A percentile compares a stretch with the other conserved stretches of the same genome.
Conservation (phyloP, 1,139 yeast species). For the Zygosaccharomyces sapae region DNA sequence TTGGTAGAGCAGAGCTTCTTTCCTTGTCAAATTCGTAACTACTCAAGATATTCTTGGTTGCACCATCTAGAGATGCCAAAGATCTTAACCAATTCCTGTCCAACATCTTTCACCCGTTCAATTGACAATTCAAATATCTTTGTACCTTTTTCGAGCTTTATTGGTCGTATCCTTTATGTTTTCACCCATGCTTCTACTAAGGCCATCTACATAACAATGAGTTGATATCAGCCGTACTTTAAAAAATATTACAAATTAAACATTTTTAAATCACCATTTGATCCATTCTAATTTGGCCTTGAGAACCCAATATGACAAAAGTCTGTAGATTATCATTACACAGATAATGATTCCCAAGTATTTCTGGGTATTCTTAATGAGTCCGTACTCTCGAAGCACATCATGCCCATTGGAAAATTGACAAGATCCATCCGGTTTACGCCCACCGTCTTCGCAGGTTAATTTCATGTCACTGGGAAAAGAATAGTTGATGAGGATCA, state of each 20-base stretch:
- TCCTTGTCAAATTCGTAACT: slow-evolving; percentile 2
- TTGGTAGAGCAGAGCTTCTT: slow-evolving; percentile 5
- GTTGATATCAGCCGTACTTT: background rate
- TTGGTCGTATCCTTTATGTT: background rate
- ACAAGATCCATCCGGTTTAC: slow-evolving; percentile 38
- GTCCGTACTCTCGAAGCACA: slow-evolving; percentile 45
- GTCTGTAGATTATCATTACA: slow-evolving; percentile 39
- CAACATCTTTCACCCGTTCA: background rate
- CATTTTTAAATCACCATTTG: slow-evolving; percentile 17
- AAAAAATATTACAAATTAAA: background rate
- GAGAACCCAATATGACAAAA: slow-evolving; percentile 38
- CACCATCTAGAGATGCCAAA: background rate
- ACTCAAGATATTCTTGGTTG: background rate
- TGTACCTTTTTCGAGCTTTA: background rate
- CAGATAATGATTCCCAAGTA: slow-evolving; percentile 39
- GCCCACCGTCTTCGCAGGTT: slow-evolving; percentile 43
- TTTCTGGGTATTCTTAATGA: slow-evolving; percentile 38
- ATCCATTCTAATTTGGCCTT: slow-evolving; percentile 36
- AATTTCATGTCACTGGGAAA: slow-evolving; percentile 41
- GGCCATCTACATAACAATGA: background rate
- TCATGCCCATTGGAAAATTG: slow-evolving; percentile 46
- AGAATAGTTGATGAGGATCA: slow-evolving; percentile 48
- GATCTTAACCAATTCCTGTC: slow-evolving; percentile 4
- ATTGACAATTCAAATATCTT: background rate
- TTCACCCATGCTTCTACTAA: background rate